A percentile compares a stretch with the other conserved stretches of the same genome.
phyloP scores from a whole-genome alignment of 2,329 filamentous ascomycete genomes.

The Hypomyces perniciosus region DNA sequence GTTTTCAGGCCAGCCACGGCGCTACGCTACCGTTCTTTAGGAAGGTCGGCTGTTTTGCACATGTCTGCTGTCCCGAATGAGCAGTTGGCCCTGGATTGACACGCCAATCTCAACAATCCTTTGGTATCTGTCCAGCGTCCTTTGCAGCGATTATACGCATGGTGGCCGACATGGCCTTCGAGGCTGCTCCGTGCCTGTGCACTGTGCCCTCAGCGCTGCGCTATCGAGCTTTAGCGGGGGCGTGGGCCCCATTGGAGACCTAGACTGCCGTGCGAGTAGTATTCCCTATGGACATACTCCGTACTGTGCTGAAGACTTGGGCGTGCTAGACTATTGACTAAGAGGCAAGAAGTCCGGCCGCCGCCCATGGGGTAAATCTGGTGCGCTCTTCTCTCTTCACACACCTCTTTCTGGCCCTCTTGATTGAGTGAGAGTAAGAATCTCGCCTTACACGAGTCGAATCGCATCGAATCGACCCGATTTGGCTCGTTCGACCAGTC shows the following conservation, averaged over 20 bases:
- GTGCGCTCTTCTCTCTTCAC: conserved; percentile 2
- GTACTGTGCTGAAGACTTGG: not conserved
- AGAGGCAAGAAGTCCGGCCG: not conserved
- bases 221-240: conserved; percentile 8
- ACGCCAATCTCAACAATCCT: not conserved
- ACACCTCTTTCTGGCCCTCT: conserved; percentile 2
- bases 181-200: not conserved
- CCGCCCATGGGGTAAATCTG: conserved; percentile 10
- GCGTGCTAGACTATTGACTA: no score
- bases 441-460: conserved; percentile 4
- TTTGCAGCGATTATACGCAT: conserved; percentile 3
- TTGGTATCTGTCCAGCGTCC: not conserved
- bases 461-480: conserved; percentile 8
- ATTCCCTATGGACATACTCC: not conserved
- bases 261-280: no score
- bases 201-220: conserved; percentile 11
- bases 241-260: not conserved
- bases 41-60: conserved; percentile 9
- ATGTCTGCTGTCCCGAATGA: not conserved
- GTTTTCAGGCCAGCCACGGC: conserved; percentile 4
- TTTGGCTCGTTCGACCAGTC: conserved; percentile 9
- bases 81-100: conserved; percentile 10
- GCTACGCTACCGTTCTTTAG: conserved; percentile 7
- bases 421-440: not conserved
- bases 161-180: conserved; percentile 11